Evolutionary conservation across 1,139 yeast genomes (phyloP), one percentile per base, ranked within the genome.

Genomic region (Dujonia santamariae): DNA sequence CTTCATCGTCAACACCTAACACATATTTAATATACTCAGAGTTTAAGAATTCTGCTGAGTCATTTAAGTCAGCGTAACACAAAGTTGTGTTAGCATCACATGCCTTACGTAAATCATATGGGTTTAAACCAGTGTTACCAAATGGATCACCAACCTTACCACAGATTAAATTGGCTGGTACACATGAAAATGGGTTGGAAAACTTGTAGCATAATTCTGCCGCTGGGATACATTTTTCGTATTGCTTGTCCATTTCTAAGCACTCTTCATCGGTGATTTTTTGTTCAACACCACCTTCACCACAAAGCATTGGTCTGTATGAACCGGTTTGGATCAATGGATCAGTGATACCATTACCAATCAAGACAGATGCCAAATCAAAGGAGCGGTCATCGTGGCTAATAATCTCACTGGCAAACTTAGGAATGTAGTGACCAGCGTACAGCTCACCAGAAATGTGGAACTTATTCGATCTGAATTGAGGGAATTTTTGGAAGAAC

Each of bases 391-490:
- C 79, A 13, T 69, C 68, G 49, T 75, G 75, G 41, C 55, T 60
- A 39, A 78, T 56, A 41, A 81, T 79, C 49, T 79, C 85, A 25
- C 71, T 61, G n/a, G 85, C 85, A 53, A 81, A 75, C 15, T 70
- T 74, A 15, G 88, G 88, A 41, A 81, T 72, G 53, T 81, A 81
- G 55, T 80, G 86, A 30, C 87, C 88, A 12, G 81, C 87, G 50
- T 80, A 81, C 5, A 85, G 78, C 54, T 81, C 88, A 38, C 88
- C 88, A 26, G 86, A 73, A 49, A 81, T 75, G 54, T 80, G 86
- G 71, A 81, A 80, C 28, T 64, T 67, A 39, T 66, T 61, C 15
- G 54, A 44, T 32, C 56, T 42, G 52, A 72, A 75, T 40, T 77
- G 65, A 13, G 79, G 76, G 60, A 79, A 78, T 43, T 76, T 75